phyloP scores from a whole-genome alignment of 2,329 filamentous ascomycete genomes.

The Drechslerella dactyloides region DNA sequence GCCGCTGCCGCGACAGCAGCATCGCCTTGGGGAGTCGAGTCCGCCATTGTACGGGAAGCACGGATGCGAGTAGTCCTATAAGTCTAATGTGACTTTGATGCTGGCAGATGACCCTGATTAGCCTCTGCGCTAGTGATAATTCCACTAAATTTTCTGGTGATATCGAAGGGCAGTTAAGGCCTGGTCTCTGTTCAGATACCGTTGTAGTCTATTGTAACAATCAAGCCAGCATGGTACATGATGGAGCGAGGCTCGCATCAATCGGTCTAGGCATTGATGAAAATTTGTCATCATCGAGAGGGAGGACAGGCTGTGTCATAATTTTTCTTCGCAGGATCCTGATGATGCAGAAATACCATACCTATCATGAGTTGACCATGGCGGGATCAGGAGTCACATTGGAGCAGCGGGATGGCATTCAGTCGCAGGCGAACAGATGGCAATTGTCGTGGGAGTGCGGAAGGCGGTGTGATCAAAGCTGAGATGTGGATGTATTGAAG shows the following conservation, averaged over 20 bases:
- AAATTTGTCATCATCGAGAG: constrained; percentile 53
- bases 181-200: constrained; percentile 79
- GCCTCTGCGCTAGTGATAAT: not conserved
- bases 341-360: too few relatives aligned
- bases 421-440: too few relatives aligned
- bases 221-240: constrained; percentile 58
- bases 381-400: constrained; percentile 6
- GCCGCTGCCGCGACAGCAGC: constrained; percentile 50
- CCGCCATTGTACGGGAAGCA: constrained; percentile 46
- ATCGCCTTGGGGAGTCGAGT: constrained; percentile 41
- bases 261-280: constrained; percentile 49
- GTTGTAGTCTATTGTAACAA: constrained; percentile 83
- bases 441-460: not conserved
- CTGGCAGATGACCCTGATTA: constrained; percentile 47
- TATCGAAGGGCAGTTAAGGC: constrained; percentile 51
- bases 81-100: too few relatives aligned
- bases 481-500: not conserved
- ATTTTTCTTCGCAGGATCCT: too few relatives aligned
- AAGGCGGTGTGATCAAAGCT: not conserved
- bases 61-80: not conserved
- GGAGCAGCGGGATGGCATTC: too few relatives aligned
- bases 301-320: not conserved
- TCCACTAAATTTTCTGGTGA: constrained; percentile 50
- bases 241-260: constrained; percentile 50
- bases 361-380: constrained; percentile 41